Base-by-base conservation (phyloP, 1,284 basidiomycete species). In the Amylostereum areolatum region DNA sequence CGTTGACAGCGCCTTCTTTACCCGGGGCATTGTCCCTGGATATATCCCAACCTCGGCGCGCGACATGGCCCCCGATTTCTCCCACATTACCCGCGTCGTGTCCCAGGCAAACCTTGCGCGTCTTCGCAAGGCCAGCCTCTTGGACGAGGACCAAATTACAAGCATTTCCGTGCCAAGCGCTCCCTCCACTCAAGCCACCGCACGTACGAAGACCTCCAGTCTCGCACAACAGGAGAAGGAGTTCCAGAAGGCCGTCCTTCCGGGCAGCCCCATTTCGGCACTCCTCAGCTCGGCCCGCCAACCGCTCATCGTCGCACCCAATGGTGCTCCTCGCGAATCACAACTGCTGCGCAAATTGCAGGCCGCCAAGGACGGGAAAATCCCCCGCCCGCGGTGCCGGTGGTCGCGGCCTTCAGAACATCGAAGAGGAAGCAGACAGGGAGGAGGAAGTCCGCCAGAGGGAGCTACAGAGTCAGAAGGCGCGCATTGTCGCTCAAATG, bases 171-270 rank as follows among this genome's bases (percentile, higher is more conserved):
- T 71, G 4, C 68, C 74, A 3, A 64, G 59, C 34, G 59, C 60
- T 18, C 1, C 58, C 63, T 43, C 54, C 47, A 28, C 54, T 55
- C 7, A 48, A 55, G 27, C 42, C 51, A 36, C 53, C 39, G 51
- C 55, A 47, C 32, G 55, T 36, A 45, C 54, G 24, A 36, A 50
- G 12, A 47, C 46, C 31, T 37, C 57, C 43, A 84, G 73, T 46
- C 83, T 90, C 54, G 81, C 85, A 4, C 88, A 92, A 59, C 91
- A 95, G 65, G 95, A 99, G 77, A 85, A 89, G 61, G 95, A 97
- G 66, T 96, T 97, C 81, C 85, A 92, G 70, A 86, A 89, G 59
- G 97, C 94, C 2, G 90, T 98, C 3, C 90, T 95, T 63, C 97
- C 96, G 3, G 93, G 92, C 46, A 91, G 86, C 56, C 96, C 97